phyloP scores from a whole-genome alignment of 1,139 yeast genomes.

The Pichia sp. region DNA sequence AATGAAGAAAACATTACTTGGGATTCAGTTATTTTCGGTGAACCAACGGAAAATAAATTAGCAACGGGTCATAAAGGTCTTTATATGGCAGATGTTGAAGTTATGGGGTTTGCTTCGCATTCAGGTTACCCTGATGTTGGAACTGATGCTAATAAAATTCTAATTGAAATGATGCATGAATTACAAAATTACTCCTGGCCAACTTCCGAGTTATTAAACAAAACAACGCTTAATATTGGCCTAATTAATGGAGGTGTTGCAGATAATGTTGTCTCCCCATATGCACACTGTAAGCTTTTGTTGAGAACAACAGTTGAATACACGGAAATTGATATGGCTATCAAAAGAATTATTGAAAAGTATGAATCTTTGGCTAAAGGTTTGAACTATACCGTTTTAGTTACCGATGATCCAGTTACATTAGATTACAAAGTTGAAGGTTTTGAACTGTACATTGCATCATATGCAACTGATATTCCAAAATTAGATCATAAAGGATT shows the following conservation, averaged over 20 bases:
- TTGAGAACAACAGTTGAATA: conserved; percentile 51
- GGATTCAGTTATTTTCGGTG: conserved; percentile 64
- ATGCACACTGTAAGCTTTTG: conserved; percentile 44
- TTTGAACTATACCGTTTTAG: conserved; percentile 10
- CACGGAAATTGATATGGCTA: conserved; percentile 33
- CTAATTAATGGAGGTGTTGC: conserved; percentile 54
- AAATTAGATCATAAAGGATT: conserved; percentile 36
- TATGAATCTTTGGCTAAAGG: conserved; percentile 13
- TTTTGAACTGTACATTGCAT: conserved; percentile 46
- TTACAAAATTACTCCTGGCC: conserved; percentile 39
- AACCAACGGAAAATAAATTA: conserved; percentile 63
- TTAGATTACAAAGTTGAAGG: conserved; percentile 59
- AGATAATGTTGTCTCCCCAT: conserved; percentile 58
- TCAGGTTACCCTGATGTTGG: conserved; percentile 70
- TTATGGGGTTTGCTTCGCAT: conserved; percentile 56
- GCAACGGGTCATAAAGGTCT: conserved; percentile 69
- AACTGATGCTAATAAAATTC: conserved; percentile 51
- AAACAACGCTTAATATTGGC: conserved; percentile 59
- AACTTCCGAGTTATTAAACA: conserved; percentile 47
- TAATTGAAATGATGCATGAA: conserved; percentile 45
- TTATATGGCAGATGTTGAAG: conserved; percentile 37
- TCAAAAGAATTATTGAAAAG: conserved; percentile 33
- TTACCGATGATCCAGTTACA: conserved; percentile 36
- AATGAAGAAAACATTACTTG: conserved; percentile 36
- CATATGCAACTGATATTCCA: conserved; percentile 64